Conservation (phyloP, 2,329 filamentous ascomycete genomes). For the Talaromyces piceae region DNA sequence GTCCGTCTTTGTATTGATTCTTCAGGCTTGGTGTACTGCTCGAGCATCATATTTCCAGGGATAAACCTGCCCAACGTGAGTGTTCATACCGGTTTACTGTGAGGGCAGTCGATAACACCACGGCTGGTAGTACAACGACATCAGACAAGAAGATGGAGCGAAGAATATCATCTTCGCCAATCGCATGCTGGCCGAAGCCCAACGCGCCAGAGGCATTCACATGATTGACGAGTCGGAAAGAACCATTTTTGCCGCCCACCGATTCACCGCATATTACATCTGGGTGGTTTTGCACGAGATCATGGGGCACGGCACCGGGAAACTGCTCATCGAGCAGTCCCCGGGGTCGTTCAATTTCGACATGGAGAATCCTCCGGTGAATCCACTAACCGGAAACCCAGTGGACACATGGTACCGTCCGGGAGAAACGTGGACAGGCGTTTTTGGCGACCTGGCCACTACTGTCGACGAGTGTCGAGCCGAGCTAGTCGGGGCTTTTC, state of each 20-base stretch:
- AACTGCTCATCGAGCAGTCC: constrained; percentile 47
- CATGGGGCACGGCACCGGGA: constrained; percentile 58
- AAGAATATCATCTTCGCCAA: not conserved
- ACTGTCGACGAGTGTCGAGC: constrained; percentile 53
- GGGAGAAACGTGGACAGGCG: constrained; percentile 56
- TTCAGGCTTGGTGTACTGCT: not conserved
- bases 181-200: not conserved
- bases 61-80: not conserved
- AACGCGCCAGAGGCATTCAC: constrained; percentile 11
- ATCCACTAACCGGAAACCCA: constrained; percentile 13
- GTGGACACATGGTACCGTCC: constrained; percentile 49
- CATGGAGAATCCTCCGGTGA: not conserved
- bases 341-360: not conserved
- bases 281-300: constrained; percentile 42
- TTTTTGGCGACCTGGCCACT: constrained; percentile 53
- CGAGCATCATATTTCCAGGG: not conserved
- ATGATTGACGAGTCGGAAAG: constrained; percentile 11
- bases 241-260: constrained; percentile 5
- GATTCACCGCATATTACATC: constrained; percentile 24
- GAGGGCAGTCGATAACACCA: not conserved
- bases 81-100: not conserved
- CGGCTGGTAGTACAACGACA: not conserved
- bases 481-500: constrained; percentile 37
- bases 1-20: not conserved
- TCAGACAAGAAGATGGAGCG: not conserved